Percentiles rank a stretch among this genome's conserved stretches.
Evolutionary conservation across 176 grass and related monocot genomes (phyloP).

Genomic region (sorghum (Sorghum bicolor)): DNA sequence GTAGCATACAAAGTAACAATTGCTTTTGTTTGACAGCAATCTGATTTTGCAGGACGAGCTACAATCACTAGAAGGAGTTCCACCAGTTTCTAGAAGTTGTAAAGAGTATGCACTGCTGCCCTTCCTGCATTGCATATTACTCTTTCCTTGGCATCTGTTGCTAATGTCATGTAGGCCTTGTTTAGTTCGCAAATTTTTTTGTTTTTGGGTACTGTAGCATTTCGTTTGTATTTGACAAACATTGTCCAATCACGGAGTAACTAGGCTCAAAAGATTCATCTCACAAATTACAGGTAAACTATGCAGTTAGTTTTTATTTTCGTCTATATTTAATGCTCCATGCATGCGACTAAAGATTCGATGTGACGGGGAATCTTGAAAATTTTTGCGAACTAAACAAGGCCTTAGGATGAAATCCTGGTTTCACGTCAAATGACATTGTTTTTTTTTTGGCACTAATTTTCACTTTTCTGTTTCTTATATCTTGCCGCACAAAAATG

Average conservation of each 20-base stretch:
- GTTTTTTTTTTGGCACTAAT: background rate
- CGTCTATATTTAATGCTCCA: no score
- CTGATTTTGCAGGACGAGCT: conserved; percentile 67
- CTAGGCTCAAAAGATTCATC: no score
- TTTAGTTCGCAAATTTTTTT: no score
- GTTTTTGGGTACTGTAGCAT: no score
- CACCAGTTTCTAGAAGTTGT: conserved; percentile 89
- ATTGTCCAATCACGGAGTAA: no score
- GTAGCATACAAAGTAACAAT: background rate
- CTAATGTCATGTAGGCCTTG: background rate
- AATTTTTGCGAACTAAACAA: no score
- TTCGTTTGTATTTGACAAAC: no score
- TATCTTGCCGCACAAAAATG: background rate
- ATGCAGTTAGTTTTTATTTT: no score
- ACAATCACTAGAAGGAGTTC: conserved; percentile 74
- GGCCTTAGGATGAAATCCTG: background rate
- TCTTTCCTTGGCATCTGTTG: background rate
- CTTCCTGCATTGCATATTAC: background rate
- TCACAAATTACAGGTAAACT: no score
- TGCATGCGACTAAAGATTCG: no score
- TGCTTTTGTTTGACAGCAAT: background rate
- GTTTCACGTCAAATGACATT: background rate
- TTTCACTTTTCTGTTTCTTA: background rate
- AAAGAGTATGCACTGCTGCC: conserved; percentile 70
- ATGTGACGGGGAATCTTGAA: no score